Base-by-base conservation (phyloP, 305 asterid genomes). In the Fraxinus platypoda region DNA sequence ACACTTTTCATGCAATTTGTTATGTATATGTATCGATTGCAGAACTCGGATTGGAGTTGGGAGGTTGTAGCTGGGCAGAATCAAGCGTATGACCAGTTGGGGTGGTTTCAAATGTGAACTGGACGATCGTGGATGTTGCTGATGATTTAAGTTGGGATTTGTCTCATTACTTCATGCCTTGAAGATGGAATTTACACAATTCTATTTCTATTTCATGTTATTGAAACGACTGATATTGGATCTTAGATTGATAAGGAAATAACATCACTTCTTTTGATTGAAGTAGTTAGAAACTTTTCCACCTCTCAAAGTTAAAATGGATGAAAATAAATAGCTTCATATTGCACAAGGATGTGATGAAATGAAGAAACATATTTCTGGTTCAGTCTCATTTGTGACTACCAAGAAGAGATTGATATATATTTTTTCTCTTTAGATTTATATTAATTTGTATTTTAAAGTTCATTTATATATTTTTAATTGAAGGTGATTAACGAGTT, bases 131-230 rank as follows among this genome's bases (percentile, higher is more conserved):
- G 25, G 97, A 94, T 64, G 97, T 94, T 23, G 35, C 85, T 2
- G 95, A 94, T 78, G 96, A 95, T 86, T 82, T 94, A 25, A 89
- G 91, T 59, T 95, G 97, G 99, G 97, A 98, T 30, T 84, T 95
- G 87, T 95, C 94, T 85, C 97, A 93, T 87, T 95, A 94, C 86
- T 43, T 43, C 17, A 43, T 43, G 5, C n/a, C n/a, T 13, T 43
- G n/a, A 43, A 12, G 54, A 43, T 43, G 54, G 54, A 43, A 43
- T 12, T 12, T 43, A 43, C 17, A 13, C 54, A 2, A 2, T 43
- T 43, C 52, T 43, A 43, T 43, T 43, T 41, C 49, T 2, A 41
- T 41, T 41, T 11, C 52, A 11, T 0, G 52, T 12, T 6, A 43
- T 43, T 43, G n/a, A 12, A 43, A 43, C 54, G 17, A 43, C 17